Conservation (phyloP, 352 stramenopile species). For the Pythium rhizo-oryzae region DNA sequence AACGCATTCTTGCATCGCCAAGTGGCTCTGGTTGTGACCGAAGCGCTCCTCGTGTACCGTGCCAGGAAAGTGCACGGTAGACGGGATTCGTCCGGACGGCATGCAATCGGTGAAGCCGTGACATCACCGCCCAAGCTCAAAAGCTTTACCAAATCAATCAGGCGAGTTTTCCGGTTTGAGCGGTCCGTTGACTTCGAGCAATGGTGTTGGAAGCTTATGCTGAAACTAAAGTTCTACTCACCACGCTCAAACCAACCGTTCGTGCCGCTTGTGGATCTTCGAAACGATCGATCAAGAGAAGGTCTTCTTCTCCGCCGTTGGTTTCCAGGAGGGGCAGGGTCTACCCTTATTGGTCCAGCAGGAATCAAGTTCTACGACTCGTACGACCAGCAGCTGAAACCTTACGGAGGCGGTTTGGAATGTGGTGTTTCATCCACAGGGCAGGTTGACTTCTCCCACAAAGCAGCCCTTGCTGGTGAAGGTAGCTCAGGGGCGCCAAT, state of each 20-base stretch:
- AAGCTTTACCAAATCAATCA: conserved; percentile 68
- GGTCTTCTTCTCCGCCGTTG: conserved; percentile 74
- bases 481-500: conserved; percentile 32
- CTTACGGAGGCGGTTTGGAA: background rate
- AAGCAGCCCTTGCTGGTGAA: conserved; percentile 27
- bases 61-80: conserved; percentile 38
- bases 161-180: conserved; percentile 65
- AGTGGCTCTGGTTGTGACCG: conserved; percentile 75
- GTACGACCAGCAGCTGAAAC: conserved; percentile 36
- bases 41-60: conserved; percentile 76
- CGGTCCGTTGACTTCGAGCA: conserved; percentile 75
- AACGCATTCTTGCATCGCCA: conserved; percentile 73
- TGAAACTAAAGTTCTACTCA: conserved; percentile 86
- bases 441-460: conserved; percentile 9
- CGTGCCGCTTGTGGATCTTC: conserved; percentile 71
- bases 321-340: conserved; percentile 54
- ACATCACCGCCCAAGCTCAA: conserved; percentile 33
- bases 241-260: conserved; percentile 66
- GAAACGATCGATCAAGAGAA: conserved; percentile 70
- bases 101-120: conserved; percentile 10
- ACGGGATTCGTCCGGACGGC: conserved; percentile 7
- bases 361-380: conserved; percentile 62
- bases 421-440: background rate
- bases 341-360: conserved; percentile 8
- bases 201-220: conserved; percentile 86